A percentile compares a stretch with the other conserved stretches of the same genome.
phyloP scores from a whole-genome alignment of 768 basidiomycete species.

The Coprinopsis marcescibilis region DNA sequence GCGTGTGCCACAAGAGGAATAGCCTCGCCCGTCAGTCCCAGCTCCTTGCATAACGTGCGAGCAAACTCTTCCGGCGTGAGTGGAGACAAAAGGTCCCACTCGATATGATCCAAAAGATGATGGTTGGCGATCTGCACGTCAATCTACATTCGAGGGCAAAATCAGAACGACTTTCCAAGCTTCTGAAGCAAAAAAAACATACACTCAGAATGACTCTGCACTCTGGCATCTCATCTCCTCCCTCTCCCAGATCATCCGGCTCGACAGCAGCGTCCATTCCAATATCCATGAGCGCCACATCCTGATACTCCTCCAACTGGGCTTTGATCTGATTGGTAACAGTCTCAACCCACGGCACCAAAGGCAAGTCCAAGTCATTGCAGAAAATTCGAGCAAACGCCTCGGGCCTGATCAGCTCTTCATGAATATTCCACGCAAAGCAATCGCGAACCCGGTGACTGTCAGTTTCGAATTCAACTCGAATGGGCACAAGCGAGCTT shows the following conservation, averaged over 20 bases:
- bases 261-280: conserved; percentile 52
- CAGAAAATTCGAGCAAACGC: conserved; percentile 85
- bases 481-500: conserved; percentile 75
- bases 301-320: conserved; percentile 88
- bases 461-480: conserved; percentile 92
- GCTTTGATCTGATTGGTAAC: conserved; percentile 84
- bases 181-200: conserved; percentile 21
- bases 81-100: conserved; percentile 96
- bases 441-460: conserved; percentile 89
- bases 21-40: conserved; percentile 86
- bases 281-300: conserved; percentile 72
- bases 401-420: conserved; percentile 79
- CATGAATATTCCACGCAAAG: conserved; percentile 94
- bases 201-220: conserved; percentile 81
- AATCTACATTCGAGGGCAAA: conserved; percentile 46
- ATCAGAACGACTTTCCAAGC: background rate
- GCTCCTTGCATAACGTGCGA: conserved; percentile 69
- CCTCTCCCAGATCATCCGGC: conserved; percentile 33
- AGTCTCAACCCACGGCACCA: conserved; percentile 61
- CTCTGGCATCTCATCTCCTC: conserved; percentile 58
- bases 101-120: conserved; percentile 91
- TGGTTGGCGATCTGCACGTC: conserved; percentile 94
- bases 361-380: conserved; percentile 76
- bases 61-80: conserved; percentile 88
- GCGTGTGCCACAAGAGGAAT: conserved; percentile 88